Evolutionary conservation across 306 rosid species (phyloP).

Genomic region (Prunus fruticosa): DNA sequence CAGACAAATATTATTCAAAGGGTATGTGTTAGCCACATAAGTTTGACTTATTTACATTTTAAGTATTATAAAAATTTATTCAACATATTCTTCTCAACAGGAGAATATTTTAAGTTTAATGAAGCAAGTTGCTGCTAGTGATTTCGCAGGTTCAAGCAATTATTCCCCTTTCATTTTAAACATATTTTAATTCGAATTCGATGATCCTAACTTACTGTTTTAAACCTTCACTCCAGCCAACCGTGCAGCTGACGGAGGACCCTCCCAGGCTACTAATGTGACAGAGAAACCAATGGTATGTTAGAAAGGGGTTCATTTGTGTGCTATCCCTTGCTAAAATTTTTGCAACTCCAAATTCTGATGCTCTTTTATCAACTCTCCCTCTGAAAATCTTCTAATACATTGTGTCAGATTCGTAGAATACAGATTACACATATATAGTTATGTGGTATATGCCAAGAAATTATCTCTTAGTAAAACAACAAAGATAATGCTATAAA

Average conservation of each 20-base stretch:
- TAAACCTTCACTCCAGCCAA: slow-evolving; percentile 18
- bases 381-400: not conserved
- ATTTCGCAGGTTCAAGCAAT: slow-evolving; percentile 46
- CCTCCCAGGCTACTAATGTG: slow-evolving; percentile 31
- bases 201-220: slow-evolving; percentile 13
- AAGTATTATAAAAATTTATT: slow-evolving; percentile 12
- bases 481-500: not conserved
- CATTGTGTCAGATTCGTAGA: not conserved
- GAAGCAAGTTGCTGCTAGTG: slow-evolving; percentile 51
- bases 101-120: slow-evolving; percentile 61
- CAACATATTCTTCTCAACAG: slow-evolving; percentile 34
- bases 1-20: slow-evolving; percentile 80
- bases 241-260: slow-evolving; percentile 46
- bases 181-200: not conserved
- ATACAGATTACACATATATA: not conserved
- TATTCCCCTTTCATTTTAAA: slow-evolving; percentile 11
- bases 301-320: slow-evolving; percentile 16
- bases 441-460: not conserved
- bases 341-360: not conserved
- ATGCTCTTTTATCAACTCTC: not conserved
- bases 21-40: slow-evolving; percentile 50
- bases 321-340: not conserved
- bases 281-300: slow-evolving; percentile 65
- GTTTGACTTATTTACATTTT: slow-evolving; percentile 15
- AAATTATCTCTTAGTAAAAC: not conserved